Conservation (phyloP, 768 basidiomycete species). For the Termitomyces titanicus region DNA sequence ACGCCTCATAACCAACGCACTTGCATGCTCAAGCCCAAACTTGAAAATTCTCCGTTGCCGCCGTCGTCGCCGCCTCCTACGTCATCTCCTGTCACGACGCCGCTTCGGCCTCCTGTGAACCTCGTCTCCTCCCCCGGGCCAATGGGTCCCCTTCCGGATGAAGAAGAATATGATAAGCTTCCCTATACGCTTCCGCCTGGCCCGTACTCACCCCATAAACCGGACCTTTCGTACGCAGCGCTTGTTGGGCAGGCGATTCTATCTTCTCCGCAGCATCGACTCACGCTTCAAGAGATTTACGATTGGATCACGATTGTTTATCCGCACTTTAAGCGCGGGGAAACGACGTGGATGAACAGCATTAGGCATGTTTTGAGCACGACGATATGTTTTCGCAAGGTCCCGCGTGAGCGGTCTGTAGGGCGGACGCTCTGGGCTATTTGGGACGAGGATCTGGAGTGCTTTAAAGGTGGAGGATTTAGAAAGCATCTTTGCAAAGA, state of each 20-base stretch:
- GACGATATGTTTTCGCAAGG: constrained; percentile 87
- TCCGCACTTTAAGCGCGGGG: constrained; percentile 89
- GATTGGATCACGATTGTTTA: constrained; percentile 93
- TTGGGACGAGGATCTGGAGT: constrained; percentile 75
- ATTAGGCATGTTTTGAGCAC: constrained; percentile 96
- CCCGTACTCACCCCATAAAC: constrained; percentile 77
- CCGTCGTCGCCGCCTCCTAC: constrained; percentile 57
- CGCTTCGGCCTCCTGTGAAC: constrained; percentile 56
- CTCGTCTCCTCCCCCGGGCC: constrained; percentile 84
- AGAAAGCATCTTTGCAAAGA: constrained; percentile 58
- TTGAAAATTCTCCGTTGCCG: constrained; percentile 45
- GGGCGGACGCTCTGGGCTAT: constrained; percentile 90
- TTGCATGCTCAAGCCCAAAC: constrained; percentile 27
- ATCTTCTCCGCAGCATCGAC: constrained; percentile 75
- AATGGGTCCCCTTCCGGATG: constrained; percentile 60
- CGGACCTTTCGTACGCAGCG: constrained; percentile 89
- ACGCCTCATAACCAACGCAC: constrained; percentile 48
- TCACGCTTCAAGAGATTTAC: constrained; percentile 95
- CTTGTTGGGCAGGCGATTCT: constrained; percentile 94
- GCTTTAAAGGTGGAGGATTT: constrained; percentile 83
- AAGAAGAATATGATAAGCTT: constrained; percentile 61
- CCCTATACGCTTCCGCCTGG: constrained; percentile 82
- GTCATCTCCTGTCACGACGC: constrained; percentile 64
- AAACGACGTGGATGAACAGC: constrained; percentile 97
- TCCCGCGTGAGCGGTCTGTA: constrained; percentile 68